phyloP scores from a whole-genome alignment of 2,329 filamentous ascomycete genomes.

The Ustulina deusta region DNA sequence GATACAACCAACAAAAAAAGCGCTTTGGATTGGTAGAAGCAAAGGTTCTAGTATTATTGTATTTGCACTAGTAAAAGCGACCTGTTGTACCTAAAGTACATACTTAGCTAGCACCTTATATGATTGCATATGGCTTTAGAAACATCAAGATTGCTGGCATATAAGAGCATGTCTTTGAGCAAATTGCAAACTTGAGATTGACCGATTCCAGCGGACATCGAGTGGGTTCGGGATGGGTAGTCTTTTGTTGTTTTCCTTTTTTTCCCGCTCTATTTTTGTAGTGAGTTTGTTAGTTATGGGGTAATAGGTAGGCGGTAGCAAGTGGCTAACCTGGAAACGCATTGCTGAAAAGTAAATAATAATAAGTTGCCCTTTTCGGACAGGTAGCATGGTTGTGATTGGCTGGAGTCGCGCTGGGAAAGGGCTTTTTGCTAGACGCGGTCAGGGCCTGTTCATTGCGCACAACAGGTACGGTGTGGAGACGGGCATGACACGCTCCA shows the following conservation, averaged over 20 bases:
- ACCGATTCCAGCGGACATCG: constrained; percentile 24
- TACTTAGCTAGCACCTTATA: too few relatives aligned
- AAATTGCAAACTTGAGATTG: constrained; percentile 22
- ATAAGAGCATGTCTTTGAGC: constrained; percentile 20
- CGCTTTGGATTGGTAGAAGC: too few relatives aligned
- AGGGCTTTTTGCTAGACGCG: constrained; percentile 41
- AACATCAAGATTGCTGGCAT: neutral
- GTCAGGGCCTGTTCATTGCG: constrained; percentile 27
- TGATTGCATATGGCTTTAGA: too few relatives aligned
- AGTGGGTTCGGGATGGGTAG: constrained; percentile 24
- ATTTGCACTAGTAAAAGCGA: neutral
- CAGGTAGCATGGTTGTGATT: constrained; percentile 44
- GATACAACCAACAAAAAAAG: too few relatives aligned
- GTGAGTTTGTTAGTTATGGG: constrained; percentile 21
- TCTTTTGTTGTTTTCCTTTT: neutral
- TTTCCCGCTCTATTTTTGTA: constrained; percentile 26
- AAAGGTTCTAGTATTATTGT: too few relatives aligned
- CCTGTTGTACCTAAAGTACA: too few relatives aligned
- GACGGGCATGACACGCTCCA: constrained; percentile 45
- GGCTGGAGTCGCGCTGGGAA: constrained; percentile 39
- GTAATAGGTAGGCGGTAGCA: constrained; percentile 41
- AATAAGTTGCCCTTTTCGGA: constrained; percentile 51
- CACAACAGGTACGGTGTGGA: constrained; percentile 42
- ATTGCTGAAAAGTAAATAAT: constrained; percentile 42
- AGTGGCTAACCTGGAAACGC: constrained; percentile 45